Evolutionary conservation across 1,284 basidiomycete genomes (phyloP).

Genomic region (Melampsora larici-populina): DNA sequence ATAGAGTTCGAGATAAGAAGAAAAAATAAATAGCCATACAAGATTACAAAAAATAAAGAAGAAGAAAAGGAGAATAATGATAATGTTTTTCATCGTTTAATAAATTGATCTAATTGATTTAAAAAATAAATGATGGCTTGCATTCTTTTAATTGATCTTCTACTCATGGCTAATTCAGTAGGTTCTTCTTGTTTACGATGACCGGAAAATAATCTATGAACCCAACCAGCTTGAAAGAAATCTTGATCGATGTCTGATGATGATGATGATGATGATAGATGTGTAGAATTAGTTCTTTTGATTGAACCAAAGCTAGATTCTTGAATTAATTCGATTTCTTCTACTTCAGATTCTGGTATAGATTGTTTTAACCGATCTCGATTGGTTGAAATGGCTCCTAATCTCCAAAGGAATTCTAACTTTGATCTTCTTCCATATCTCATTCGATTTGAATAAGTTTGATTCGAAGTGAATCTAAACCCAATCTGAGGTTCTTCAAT

Average conservation of each 20-base stretch:
- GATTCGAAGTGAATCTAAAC: constrained; percentile 52
- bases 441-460: constrained; percentile 50
- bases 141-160: constrained; percentile 51
- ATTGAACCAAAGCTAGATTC: constrained; percentile 49
- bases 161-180: constrained; percentile 47
- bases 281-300: background rate
- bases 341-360: constrained; percentile 49
- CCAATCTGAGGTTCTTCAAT: constrained; percentile 52
- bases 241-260: constrained; percentile 24
- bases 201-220: constrained; percentile 52
- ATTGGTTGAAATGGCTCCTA: constrained; percentile 51
- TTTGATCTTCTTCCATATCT: constrained; percentile 52
- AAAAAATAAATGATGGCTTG: constrained; percentile 51
- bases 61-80: no score
- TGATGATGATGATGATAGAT: background rate
- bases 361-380: constrained; percentile 49
- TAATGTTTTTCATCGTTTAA: no score
- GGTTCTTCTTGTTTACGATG: constrained; percentile 49
- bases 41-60: no score
- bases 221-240: constrained; percentile 51
- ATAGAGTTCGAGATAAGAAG: no score
- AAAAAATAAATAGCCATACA: no score
- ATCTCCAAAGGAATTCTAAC: constrained; percentile 52
- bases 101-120: constrained; percentile 50
- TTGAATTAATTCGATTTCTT: constrained; percentile 49